Evolutionary conservation across 306 rosid species (phyloP).

Genomic region (Hippophae tibetana): DNA sequence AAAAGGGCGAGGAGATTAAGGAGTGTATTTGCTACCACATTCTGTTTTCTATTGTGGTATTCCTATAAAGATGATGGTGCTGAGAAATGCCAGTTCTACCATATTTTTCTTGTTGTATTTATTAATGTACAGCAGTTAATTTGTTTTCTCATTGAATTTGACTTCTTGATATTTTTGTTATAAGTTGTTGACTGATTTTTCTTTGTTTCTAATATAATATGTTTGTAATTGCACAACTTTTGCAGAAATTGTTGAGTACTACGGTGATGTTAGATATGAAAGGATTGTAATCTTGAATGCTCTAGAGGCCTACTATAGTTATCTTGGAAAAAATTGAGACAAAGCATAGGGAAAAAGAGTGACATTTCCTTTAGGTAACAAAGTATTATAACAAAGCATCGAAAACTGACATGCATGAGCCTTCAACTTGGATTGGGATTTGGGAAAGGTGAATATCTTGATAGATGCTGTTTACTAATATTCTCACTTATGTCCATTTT

Average conservation of each 20-base stretch:
- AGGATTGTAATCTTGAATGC: constrained; percentile 97
- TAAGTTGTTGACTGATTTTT: neutral
- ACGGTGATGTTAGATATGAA: constrained; percentile 94
- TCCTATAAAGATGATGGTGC: too few species aligned
- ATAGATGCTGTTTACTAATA: neutral
- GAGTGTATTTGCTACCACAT: too few species aligned
- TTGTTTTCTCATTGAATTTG: too few species aligned
- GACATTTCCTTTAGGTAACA: constrained; percentile 87
- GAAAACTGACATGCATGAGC: constrained; percentile 89
- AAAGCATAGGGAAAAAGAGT: constrained; percentile 93
- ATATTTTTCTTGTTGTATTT: too few species aligned
- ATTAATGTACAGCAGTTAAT: too few species aligned
- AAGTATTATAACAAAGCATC: constrained; percentile 96
- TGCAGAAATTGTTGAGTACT: constrained; percentile 94
- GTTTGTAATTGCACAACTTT: neutral
- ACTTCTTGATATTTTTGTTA: neutral
- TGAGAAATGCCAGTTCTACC: too few species aligned
- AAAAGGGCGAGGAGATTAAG: too few species aligned
- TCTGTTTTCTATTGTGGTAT: too few species aligned
- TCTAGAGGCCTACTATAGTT: constrained; percentile 87
- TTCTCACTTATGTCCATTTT: neutral
- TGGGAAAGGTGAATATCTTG: constrained; percentile 37
- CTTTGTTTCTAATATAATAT: neutral
- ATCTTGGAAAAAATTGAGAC: constrained; percentile 95
- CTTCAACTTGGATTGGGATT: constrained; percentile 95